Evolutionary conservation across 2,329 filamentous ascomycete species (phyloP).

Genomic region (Botrytis porri): DNA sequence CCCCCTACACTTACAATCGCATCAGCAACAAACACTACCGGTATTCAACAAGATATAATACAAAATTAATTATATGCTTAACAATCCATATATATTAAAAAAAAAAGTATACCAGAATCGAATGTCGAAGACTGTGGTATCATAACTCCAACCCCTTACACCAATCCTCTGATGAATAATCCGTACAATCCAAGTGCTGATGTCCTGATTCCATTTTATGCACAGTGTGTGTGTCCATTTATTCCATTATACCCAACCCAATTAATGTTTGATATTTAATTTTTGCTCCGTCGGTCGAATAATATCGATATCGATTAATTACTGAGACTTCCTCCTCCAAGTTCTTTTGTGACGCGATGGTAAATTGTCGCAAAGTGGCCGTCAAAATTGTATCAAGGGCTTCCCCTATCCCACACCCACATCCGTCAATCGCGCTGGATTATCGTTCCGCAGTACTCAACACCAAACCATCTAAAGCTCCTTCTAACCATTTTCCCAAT

Average conservation of each 20-base stretch:
- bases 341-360: not conserved
- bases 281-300: not conserved
- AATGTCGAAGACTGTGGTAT: constrained; percentile 6
- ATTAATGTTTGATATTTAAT: not conserved
- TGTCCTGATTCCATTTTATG: not conserved
- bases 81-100: constrained; percentile 1
- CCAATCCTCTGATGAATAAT: constrained; percentile 4
- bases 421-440: not conserved
- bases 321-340: not conserved
- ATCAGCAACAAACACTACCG: not conserved
- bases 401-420: not conserved
- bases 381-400: not conserved
- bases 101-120: constrained; percentile 4
- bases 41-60: constrained; percentile 9
- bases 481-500: constrained; percentile 16
- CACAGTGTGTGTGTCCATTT: not conserved
- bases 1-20: no score
- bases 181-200: constrained; percentile 13
- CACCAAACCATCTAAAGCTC: constrained; percentile 5
- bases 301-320: not conserved
- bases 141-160: constrained; percentile 6
- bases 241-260: not conserved
- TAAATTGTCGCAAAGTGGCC: not conserved
- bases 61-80: not conserved
- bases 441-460: not conserved